A percentile compares a stretch with the other conserved stretches of the same genome.
These are phyloP conservation scores for Dictyostelium intermedium DNA, from an alignment of 78 protist species.

Conservation along the genomic window DNA sequence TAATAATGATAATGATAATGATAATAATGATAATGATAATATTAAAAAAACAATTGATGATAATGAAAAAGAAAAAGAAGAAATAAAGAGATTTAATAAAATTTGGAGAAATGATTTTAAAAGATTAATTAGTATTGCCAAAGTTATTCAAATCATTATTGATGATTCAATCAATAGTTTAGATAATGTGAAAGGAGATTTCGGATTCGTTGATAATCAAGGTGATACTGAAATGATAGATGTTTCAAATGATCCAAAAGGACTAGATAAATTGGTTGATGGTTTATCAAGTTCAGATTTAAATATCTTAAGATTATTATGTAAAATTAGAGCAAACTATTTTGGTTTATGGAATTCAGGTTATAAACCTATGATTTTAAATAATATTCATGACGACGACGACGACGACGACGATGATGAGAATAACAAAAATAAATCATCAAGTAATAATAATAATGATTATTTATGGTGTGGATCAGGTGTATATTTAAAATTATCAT, in stretches of 20 bases:
- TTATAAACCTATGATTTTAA: neutral
- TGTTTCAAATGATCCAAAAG: neutral
- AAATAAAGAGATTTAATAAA: neutral
- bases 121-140: neutral
- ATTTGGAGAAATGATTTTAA: conserved; percentile 1
- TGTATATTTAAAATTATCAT: conserved; percentile 40
- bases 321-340: conserved; percentile 58
- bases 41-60: neutral
- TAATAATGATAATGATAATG: neutral
- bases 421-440: neutral
- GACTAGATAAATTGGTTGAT: neutral
- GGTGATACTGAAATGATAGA: conserved; percentile 13
- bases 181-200: neutral
- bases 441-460: neutral
- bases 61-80: neutral
- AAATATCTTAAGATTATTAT: conserved; percentile 25
- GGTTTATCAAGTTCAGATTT: neutral
- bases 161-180: neutral
- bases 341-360: conserved; percentile 48
- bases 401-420: neutral
- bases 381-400: neutral
- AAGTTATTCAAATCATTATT: neutral
- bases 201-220: conserved; percentile 1
- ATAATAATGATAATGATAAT: neutral
- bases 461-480: conserved; percentile 53